A percentile compares a stretch with the other conserved stretches of the same genome.
These are phyloP conservation scores for Syzygium grande DNA, from an alignment of 345 rosid genomes.

Conservation along the genomic window DNA sequence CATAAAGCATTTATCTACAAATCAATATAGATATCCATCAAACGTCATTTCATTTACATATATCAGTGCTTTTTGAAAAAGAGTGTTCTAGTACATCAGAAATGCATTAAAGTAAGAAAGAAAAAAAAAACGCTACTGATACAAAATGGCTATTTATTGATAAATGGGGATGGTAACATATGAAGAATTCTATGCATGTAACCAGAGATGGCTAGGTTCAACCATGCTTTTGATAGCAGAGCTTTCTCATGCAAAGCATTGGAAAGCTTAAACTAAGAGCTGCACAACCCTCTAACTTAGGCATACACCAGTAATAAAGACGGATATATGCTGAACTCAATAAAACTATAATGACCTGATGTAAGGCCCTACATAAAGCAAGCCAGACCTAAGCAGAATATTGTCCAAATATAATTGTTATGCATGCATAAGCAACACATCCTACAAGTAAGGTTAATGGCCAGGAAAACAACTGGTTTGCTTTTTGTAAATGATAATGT, in stretches of 20 bases:
- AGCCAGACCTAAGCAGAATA: not conserved
- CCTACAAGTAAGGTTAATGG: not conserved
- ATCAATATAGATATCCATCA: constrained; percentile 5
- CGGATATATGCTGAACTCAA: not conserved
- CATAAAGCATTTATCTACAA: constrained; percentile 75
- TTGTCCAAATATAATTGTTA: not conserved
- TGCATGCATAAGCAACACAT: not conserved
- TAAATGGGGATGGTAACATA: not conserved
- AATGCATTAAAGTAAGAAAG: not conserved
- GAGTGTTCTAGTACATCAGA: not conserved
- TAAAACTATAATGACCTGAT: not conserved
- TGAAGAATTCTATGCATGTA: not conserved
- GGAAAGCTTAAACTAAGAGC: not conserved
- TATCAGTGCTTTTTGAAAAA: not conserved
- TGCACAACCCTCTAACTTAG: not conserved
- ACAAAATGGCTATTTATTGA: not conserved
- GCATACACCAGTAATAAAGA: not conserved
- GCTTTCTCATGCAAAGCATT: not conserved
- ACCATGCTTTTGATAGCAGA: not conserved
- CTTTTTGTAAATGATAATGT: not conserved
- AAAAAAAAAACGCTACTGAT: not conserved
- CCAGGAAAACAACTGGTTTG: not conserved
- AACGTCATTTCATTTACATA: not conserved
- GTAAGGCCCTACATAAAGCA: not conserved
- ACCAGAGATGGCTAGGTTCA: not conserved